A percentile compares a stretch with the other conserved stretches of the same genome.
These are phyloP conservation scores for Chaetomiaceae sp. DNA, from an alignment of 2,329 filamentous ascomycete species.

Conservation along the genomic window DNA sequence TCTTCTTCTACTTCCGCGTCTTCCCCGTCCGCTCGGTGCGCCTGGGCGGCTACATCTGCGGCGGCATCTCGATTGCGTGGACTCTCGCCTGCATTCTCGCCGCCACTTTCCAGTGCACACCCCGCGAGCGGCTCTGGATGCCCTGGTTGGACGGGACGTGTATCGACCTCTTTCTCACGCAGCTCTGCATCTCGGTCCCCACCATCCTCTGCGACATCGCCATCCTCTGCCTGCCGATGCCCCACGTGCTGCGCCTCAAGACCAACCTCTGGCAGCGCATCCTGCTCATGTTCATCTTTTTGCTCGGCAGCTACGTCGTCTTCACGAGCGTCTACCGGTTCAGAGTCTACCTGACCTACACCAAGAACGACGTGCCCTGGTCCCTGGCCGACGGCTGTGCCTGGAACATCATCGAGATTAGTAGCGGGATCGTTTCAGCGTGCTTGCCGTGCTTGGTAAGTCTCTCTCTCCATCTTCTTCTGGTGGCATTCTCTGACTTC, in stretches of 20 bases:
- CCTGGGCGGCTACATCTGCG: slow-evolving; percentile 12
- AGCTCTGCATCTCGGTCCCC: slow-evolving; percentile 12
- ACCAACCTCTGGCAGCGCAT: slow-evolving; percentile 4
- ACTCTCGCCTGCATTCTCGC: slow-evolving; percentile 7
- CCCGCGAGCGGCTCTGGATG: slow-evolving; percentile 5
- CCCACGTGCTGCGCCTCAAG: slow-evolving; percentile 11
- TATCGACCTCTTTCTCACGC: slow-evolving; percentile 10
- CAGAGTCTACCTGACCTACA: slow-evolving; percentile 5
- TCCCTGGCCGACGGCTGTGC: slow-evolving; percentile 5
- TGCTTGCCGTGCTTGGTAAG: slow-evolving; percentile 7
- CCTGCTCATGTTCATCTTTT: slow-evolving; percentile 8
- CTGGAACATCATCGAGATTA: slow-evolving; percentile 14
- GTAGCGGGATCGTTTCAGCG: slow-evolving; percentile 8
- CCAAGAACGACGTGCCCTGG: slow-evolving; percentile 9
- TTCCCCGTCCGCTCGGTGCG: slow-evolving; percentile 11
- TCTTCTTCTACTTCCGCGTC: slow-evolving; percentile 11
- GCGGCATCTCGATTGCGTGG: slow-evolving; percentile 6
- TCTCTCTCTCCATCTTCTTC: neutral
- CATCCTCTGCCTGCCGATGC: slow-evolving; percentile 10
- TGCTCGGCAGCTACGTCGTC: slow-evolving; percentile 6
- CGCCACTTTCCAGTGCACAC: slow-evolving; percentile 6
- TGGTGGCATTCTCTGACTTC: neutral
- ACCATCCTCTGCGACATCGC: slow-evolving; percentile 10
- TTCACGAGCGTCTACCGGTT: slow-evolving; percentile 13
- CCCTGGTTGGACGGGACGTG: slow-evolving; percentile 8